Base-by-base conservation (phyloP, 2,329 filamentous ascomycete genomes). In the Botrytis galanthina region DNA sequence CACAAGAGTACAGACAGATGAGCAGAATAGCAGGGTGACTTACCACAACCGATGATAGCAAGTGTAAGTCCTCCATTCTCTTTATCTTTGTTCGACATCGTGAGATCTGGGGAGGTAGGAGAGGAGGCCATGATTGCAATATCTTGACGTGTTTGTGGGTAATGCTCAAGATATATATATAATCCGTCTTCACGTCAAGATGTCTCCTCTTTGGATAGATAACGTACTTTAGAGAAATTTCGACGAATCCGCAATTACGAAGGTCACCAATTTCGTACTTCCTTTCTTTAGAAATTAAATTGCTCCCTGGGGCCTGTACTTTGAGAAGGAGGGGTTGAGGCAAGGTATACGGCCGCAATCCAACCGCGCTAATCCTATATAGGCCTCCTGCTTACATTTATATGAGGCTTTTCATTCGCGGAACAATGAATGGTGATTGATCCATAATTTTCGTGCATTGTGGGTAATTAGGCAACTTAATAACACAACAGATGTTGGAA, bases 11-110 rank as follows among this genome's bases (percentile, higher is more conserved):
- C 48, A n/a, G 12, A n/a, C 12, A 61, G 35, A n/a, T 26, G 12
- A 16, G 20, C 4, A 16, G 22, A 26, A 61, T n/a, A 20, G 37
- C 12, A n/a, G 26, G 7, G 29, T 22, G 29, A 67, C 46, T 1
- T 59, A 67, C 70, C 70, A 54, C 70, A 72, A 44, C 70, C 70
- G 12, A 72, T 59, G 35, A 72, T 59, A 6, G 60, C 70, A 57
- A 72, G 60, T 26, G 61, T 66, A 14, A 72, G 61, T 20, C 64
- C 64, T 67, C 37, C 70, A 44, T 64, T 57, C 22, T 54, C 61
- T n/a, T 67, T 72, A 8, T 39, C 35, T 54, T 54, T 67, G 16
- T 46, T 18, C 4, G 46, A 39, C 16, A 22, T 20, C 10, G 29
- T 26, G 8, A n/a, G 22, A 10, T 54, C 64, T 67, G 26, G 42